These are phyloP conservation scores for Irpex sp. DNA, from an alignment of 1,284 basidiomycete species.

Conservation along the genomic window DNA sequence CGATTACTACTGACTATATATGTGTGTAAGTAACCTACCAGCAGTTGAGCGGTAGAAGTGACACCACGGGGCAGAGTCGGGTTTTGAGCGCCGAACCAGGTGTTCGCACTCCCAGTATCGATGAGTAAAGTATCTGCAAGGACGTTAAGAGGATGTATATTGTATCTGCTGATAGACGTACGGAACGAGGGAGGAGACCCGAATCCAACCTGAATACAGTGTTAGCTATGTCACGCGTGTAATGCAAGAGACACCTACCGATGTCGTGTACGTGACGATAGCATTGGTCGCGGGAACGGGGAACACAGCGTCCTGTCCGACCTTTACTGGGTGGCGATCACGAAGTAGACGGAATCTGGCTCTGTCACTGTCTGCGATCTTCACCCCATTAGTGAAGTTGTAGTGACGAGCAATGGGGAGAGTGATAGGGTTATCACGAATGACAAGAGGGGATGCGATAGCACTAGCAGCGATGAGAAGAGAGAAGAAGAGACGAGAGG, in stretches of 20 bases:
- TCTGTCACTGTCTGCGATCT: conserved; percentile 8
- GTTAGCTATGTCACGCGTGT: not conserved
- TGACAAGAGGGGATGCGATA: conserved; percentile 4
- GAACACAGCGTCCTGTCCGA: not conserved
- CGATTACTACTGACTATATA: not conserved
- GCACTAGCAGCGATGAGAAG: not conserved
- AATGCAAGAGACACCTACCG: conserved; percentile 2
- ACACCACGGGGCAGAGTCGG: conserved; percentile 41
- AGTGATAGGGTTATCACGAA: conserved; percentile 8
- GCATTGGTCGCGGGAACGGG: conserved; percentile 9
- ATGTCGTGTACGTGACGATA: conserved; percentile 11
- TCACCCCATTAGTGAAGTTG: conserved; percentile 7
- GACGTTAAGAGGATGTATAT: not conserved
- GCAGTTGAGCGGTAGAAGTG: conserved; percentile 18
- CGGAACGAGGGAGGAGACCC: not conserved
- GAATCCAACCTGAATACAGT: not conserved
- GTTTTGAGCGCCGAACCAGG: conserved; percentile 59
- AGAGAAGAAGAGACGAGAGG: no score
- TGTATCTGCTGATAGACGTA: not conserved
- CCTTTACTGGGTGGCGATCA: not conserved
- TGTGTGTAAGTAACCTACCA: conserved; percentile 3
- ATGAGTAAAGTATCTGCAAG: conserved; percentile 22
- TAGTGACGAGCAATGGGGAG: conserved; percentile 9
- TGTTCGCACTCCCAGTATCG: conserved; percentile 45
- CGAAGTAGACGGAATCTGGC: conserved; percentile 10